These are phyloP conservation scores for Jatropha podagrica DNA, from an alignment of 441 rosid species.

Conservation along the genomic window DNA sequence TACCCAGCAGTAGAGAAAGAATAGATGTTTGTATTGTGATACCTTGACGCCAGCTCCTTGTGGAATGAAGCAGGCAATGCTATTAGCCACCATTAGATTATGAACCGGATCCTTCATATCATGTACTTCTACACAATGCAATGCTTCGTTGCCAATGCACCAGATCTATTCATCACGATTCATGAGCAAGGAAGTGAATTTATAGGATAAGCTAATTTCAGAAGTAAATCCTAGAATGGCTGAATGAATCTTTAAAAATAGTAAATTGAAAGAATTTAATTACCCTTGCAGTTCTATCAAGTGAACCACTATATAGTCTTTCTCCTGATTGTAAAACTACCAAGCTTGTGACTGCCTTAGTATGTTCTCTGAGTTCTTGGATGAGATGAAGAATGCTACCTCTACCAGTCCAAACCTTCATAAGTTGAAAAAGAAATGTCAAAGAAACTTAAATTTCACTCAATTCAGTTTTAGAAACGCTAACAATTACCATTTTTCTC, in stretches of 20 bases:
- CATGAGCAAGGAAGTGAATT: background rate
- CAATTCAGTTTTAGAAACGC: background rate
- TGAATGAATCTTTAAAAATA: background rate
- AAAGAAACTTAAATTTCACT: conserved; percentile 15
- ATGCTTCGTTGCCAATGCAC: conserved; percentile 43
- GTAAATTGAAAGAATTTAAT: conserved; percentile 5
- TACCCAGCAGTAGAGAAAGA: background rate
- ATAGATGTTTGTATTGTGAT: conserved; percentile 5
- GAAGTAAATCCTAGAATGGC: background rate
- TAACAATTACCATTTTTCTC: too few species aligned
- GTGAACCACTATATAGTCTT: conserved; percentile 63
- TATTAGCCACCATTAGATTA: conserved; percentile 48
- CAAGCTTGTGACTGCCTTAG: conserved; percentile 67
- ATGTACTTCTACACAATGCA: conserved; percentile 57
- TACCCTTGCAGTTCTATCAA: conserved; percentile 66
- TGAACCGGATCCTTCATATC: conserved; percentile 75
- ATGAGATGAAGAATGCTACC: conserved; percentile 66
- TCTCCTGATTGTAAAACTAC: conserved; percentile 54
- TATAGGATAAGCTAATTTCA: background rate
- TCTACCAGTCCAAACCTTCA: conserved; percentile 73
- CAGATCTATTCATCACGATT: conserved; percentile 40
- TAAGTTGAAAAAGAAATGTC: conserved; percentile 15
- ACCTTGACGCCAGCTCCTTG: conserved; percentile 87
- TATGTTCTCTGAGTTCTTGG: conserved; percentile 60
- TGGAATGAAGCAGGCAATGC: conserved; percentile 63